Evolutionary conservation across 225 moss, liverwort and hornwort genomes (phyloP).

Genomic region (Ulota crispa): DNA sequence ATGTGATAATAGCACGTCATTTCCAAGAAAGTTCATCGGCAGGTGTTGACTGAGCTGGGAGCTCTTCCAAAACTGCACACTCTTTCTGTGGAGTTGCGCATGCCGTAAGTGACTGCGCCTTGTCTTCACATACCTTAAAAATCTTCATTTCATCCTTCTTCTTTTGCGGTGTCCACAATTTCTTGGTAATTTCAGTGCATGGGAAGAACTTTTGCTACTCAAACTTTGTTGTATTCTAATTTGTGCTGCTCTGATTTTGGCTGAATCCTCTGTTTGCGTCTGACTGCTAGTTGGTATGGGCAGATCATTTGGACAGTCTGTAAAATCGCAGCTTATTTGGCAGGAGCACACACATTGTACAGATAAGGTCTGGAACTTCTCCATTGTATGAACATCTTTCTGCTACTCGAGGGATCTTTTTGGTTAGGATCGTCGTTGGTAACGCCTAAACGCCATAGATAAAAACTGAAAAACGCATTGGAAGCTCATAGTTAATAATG

Average conservation of each 20-base stretch:
- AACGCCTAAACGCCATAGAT: background rate
- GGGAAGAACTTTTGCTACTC: background rate
- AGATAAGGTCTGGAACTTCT: slow-evolving; percentile 54
- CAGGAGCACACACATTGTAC: slow-evolving; percentile 72
- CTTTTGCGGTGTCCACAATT: background rate
- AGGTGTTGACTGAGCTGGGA: slow-evolving; percentile 63
- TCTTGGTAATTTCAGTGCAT: background rate
- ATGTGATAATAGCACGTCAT: slow-evolving; percentile 60
- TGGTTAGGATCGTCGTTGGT: background rate
- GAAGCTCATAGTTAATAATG: background rate
- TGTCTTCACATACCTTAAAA: background rate
- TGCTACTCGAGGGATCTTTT: background rate
- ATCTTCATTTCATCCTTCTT: background rate
- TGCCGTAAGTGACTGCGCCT: slow-evolving; percentile 56
- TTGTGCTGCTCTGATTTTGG: background rate
- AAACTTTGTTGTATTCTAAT: background rate
- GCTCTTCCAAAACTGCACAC: slow-evolving; percentile 75
- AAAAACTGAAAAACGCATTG: background rate
- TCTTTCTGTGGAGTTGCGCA: slow-evolving; percentile 72
- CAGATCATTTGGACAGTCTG: slow-evolving; percentile 77
- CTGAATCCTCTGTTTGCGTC: slow-evolving; percentile 7
- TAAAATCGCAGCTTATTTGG: slow-evolving; percentile 77
- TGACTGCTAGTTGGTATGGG: slow-evolving; percentile 20
- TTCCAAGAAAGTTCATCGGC: slow-evolving; percentile 57
- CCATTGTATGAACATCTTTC: background rate